These are phyloP conservation scores for Spencermartinsiella ligniputridi DNA, from an alignment of 1,139 yeast species.

Conservation along the genomic window DNA sequence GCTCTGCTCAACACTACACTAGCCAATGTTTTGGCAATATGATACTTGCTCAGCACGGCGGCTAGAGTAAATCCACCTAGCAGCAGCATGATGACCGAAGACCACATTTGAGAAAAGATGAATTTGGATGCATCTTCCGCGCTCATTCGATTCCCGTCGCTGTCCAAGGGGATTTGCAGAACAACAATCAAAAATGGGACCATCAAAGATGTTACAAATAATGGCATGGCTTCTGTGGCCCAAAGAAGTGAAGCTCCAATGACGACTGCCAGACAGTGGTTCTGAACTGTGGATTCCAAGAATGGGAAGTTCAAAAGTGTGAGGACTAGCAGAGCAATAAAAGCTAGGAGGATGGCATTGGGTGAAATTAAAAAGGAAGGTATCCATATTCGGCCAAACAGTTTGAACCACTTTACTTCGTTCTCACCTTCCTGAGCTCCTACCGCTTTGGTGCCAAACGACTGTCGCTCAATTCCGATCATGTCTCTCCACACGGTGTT, in stretches of 20 bases:
- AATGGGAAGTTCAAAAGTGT: conserved; percentile 51
- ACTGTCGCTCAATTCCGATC: conserved; percentile 78
- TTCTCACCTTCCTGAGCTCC: conserved; percentile 12
- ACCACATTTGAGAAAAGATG: conserved; percentile 88
- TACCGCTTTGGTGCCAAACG: conserved; percentile 35
- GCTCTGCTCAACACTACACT: conserved; percentile 76
- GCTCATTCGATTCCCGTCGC: conserved; percentile 44
- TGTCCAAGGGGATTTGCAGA: conserved; percentile 60
- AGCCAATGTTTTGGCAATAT: conserved; percentile 79
- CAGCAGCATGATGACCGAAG: conserved; percentile 81
- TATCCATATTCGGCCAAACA: conserved; percentile 15
- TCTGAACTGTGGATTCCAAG: conserved; percentile 57
- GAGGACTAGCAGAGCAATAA: conserved; percentile 46
- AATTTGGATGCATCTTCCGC: conserved; percentile 70
- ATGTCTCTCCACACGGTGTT: conserved; percentile 97
- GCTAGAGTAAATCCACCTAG: conserved; percentile 94
- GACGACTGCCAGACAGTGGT: conserved; percentile 78
- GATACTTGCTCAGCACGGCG: conserved; percentile 86
- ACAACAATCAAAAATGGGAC: conserved; percentile 77
- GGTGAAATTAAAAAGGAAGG: conserved; percentile 22
- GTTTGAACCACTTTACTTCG: conserved; percentile 10
- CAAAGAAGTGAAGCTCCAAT: conserved; percentile 76
- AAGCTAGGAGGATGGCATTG: conserved; percentile 30
- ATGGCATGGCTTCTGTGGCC: conserved; percentile 92
- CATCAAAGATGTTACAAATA: conserved; percentile 76